These are phyloP conservation scores for Coniferiporia weirii DNA, from an alignment of 1,284 basidiomycete genomes.

Conservation along the genomic window DNA sequence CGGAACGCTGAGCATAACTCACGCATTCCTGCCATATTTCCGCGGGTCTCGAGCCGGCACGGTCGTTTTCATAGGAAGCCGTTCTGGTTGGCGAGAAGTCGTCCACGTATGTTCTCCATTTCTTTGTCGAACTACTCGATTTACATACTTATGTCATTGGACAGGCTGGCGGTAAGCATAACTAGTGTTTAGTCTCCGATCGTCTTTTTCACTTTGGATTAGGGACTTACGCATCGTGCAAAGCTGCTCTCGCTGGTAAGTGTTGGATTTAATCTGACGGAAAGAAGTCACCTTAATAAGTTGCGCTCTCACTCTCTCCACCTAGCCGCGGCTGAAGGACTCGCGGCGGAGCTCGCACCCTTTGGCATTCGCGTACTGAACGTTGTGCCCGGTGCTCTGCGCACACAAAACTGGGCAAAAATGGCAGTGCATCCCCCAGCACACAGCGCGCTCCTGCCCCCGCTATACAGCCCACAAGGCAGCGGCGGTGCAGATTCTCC, in stretches of 20 bases:
- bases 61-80: conserved; percentile 31
- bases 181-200: background rate
- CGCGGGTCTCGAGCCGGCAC: conserved; percentile 30
- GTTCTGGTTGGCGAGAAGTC: conserved; percentile 14
- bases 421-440: conserved; percentile 6
- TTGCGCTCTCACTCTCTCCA: too few relatives aligned
- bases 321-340: conserved; percentile 19
- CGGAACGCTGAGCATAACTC: conserved; percentile 33
- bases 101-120: conserved; percentile 8
- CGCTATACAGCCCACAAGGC: background rate
- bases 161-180: background rate
- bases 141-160: too few relatives aligned
- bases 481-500: too few relatives aligned
- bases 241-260: conserved; percentile 20
- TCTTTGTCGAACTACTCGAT: background rate
- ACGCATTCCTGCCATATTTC: conserved; percentile 37
- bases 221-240: conserved; percentile 22
- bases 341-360: conserved; percentile 18
- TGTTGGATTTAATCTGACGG: background rate
- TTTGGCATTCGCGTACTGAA: conserved; percentile 19
- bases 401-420: conserved; percentile 18
- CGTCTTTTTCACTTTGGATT: background rate
- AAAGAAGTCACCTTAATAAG: background rate
- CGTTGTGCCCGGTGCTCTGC: conserved; percentile 19
- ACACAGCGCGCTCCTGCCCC: conserved; percentile 1